phyloP scores from a whole-genome alignment of 768 basidiomycete genomes.

The Terana coerulea region DNA sequence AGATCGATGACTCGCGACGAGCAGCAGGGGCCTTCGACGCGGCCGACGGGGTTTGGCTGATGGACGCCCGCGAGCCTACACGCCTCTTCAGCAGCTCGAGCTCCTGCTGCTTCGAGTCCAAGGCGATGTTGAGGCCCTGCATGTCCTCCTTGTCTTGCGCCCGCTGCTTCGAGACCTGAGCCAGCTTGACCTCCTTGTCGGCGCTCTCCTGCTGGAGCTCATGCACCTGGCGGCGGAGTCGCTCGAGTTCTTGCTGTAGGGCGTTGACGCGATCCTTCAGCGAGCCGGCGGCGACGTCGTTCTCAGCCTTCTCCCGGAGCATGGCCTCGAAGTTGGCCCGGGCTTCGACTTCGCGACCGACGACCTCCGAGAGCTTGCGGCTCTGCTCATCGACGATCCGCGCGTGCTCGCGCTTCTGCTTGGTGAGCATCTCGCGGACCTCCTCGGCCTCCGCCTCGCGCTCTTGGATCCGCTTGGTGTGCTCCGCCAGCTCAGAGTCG shows the following conservation, averaged over 20 bases:
- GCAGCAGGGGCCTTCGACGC: slow-evolving; percentile 25
- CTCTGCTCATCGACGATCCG: slow-evolving; percentile 47
- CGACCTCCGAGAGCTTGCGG: slow-evolving; percentile 42
- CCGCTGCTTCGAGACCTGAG: slow-evolving; percentile 65
- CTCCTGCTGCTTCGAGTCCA: slow-evolving; percentile 94
- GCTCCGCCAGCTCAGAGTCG: slow-evolving; percentile 51
- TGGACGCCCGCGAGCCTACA: slow-evolving; percentile 51
- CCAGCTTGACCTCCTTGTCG: slow-evolving; percentile 76
- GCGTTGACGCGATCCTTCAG: slow-evolving; percentile 46
- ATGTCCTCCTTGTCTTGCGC: slow-evolving; percentile 73
- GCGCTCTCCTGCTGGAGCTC: slow-evolving; percentile 78
- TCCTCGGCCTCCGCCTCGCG: slow-evolving; percentile 50
- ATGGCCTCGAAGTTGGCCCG: slow-evolving; percentile 45
- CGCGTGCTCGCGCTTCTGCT: slow-evolving; percentile 51
- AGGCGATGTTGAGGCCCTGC: slow-evolving; percentile 81
- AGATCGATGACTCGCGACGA: slow-evolving; percentile 56
- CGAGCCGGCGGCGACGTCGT: slow-evolving; percentile 46
- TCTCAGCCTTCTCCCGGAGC: slow-evolving; percentile 51
- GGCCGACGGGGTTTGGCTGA: slow-evolving; percentile 52
- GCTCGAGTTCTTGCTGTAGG: slow-evolving; percentile 44
- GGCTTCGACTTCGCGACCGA: slow-evolving; percentile 43
- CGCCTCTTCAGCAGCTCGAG: slow-evolving; percentile 72
- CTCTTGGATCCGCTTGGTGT: slow-evolving; percentile 41
- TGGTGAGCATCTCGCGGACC: slow-evolving; percentile 51
- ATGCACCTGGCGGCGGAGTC: slow-evolving; percentile 59